A percentile compares a stretch with the other conserved stretches of the same genome.
phyloP scores from a whole-genome alignment of 1,284 basidiomycete species.

The Trametes hirsuta region DNA sequence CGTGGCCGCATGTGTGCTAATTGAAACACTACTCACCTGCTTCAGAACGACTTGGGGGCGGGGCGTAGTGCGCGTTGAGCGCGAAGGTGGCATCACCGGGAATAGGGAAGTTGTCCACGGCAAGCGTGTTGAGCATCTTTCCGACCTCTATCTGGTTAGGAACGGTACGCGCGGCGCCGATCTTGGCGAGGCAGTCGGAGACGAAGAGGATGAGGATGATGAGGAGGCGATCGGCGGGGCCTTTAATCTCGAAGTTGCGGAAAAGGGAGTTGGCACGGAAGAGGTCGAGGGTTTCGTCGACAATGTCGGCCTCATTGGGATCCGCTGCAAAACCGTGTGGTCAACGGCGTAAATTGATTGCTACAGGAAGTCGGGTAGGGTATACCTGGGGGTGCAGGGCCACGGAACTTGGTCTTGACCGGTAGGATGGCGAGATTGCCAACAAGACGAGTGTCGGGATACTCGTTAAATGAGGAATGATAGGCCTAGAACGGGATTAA shows the following conservation, averaged over 20 bases:
- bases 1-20: too few relatives aligned
- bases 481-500: slow-evolving; percentile 70
- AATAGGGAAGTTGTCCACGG: slow-evolving; percentile 91
- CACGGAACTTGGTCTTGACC: slow-evolving; percentile 89
- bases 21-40: slow-evolving; percentile 62
- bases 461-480: slow-evolving; percentile 94
- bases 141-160: slow-evolving; percentile 85
- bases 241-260: slow-evolving; percentile 99
- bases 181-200: slow-evolving; percentile 94
- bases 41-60: slow-evolving; percentile 79
- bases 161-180: slow-evolving; percentile 67
- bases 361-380: background rate
- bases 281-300: slow-evolving; percentile 96
- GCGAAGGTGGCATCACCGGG: slow-evolving; percentile 97
- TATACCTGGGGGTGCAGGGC: slow-evolving; percentile 86
- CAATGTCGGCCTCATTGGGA: slow-evolving; percentile 81
- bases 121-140: slow-evolving; percentile 89
- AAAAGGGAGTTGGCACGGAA: slow-evolving; percentile 99
- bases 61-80: slow-evolving; percentile 90
- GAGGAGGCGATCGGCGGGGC: slow-evolving; percentile 92
- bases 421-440: slow-evolving; percentile 93
- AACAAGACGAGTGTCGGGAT: slow-evolving; percentile 78
- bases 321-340: slow-evolving; percentile 56
- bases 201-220: slow-evolving; percentile 99
- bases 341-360: slow-evolving; percentile 9